Evolutionary conservation across 768 basidiomycete species (phyloP).

Genomic region (Coprinopsis sp.): DNA sequence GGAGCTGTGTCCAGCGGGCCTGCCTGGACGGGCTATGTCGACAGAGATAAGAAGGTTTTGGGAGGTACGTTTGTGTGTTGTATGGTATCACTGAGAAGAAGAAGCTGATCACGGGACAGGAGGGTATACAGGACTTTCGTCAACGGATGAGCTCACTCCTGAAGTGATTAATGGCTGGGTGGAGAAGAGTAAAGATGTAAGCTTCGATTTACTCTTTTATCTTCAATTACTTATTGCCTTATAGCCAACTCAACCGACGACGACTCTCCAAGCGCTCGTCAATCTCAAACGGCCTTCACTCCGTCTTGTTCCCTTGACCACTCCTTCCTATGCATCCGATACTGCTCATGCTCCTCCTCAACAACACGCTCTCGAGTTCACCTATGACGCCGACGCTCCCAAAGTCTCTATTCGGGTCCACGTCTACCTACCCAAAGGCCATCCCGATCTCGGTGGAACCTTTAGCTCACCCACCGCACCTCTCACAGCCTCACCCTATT

Average conservation of each 20-base stretch:
- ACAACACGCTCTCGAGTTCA: slow-evolving; percentile 84
- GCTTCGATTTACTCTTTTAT: slow-evolving; percentile 16
- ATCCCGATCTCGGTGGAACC: too few species aligned
- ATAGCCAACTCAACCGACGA: slow-evolving; percentile 79
- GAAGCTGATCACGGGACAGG: too few species aligned
- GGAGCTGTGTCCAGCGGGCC: slow-evolving; percentile 69
- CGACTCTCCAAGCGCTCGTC: slow-evolving; percentile 89
- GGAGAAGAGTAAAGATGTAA: slow-evolving; percentile 81
- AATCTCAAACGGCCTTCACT: slow-evolving; percentile 91
- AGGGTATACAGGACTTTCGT: too few species aligned
- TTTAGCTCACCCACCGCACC: too few species aligned
- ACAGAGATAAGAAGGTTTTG: slow-evolving; percentile 58
- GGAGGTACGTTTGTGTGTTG: too few species aligned
- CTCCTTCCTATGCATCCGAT: slow-evolving; percentile 39
- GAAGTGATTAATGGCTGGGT: slow-evolving; percentile 84
- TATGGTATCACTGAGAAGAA: too few species aligned
- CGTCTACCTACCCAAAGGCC: slow-evolving; percentile 63
- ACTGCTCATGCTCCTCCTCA: slow-evolving; percentile 41
- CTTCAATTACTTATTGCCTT: slow-evolving; percentile 3
- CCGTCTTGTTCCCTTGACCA: slow-evolving; percentile 63
- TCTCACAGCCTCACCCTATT: too few species aligned
- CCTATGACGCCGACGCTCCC: slow-evolving; percentile 88
- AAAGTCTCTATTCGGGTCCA: slow-evolving; percentile 78
- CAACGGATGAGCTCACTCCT: slow-evolving; percentile 70
- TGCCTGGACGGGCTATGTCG: slow-evolving; percentile 59